These are phyloP conservation scores for Beauveria medogensis DNA, from an alignment of 2,329 filamentous ascomycete species.

Conservation along the genomic window DNA sequence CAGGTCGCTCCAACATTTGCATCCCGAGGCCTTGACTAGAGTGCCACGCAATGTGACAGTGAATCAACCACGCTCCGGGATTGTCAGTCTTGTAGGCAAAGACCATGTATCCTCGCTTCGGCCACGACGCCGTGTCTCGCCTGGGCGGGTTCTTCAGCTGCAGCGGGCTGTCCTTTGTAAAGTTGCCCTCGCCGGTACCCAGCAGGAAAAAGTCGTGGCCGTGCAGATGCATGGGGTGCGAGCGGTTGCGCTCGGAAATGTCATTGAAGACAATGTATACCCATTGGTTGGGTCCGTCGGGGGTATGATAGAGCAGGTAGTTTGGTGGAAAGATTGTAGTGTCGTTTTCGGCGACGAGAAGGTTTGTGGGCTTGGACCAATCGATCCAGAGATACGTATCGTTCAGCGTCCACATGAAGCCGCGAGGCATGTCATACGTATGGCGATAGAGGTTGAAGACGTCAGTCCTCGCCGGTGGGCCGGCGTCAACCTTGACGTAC, in stretches of 20 bases:
- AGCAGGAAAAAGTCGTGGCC: slow-evolving; percentile 17
- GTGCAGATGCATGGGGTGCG: slow-evolving; percentile 18
- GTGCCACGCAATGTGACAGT: slow-evolving; percentile 53
- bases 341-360: background rate
- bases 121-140: slow-evolving; percentile 43
- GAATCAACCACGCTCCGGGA: slow-evolving; percentile 49
- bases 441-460: background rate
- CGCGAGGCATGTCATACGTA: background rate
- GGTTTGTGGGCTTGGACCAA: background rate
- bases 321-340: background rate
- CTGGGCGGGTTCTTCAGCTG: slow-evolving; percentile 36
- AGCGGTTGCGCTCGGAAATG: slow-evolving; percentile 6
- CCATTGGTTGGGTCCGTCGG: slow-evolving; percentile 9
- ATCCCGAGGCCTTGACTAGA: slow-evolving; percentile 33
- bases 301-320: background rate
- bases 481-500: background rate
- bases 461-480: background rate
- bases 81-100: slow-evolving; percentile 37
- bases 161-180: background rate
- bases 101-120: slow-evolving; percentile 34
- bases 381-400: background rate
- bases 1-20: background rate
- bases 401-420: background rate
- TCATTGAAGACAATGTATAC: slow-evolving; percentile 15
- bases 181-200: slow-evolving; percentile 10